These are phyloP conservation scores for Nematocida major DNA, from an alignment of 371 early-diverging fungal species.

Conservation along the genomic window DNA sequence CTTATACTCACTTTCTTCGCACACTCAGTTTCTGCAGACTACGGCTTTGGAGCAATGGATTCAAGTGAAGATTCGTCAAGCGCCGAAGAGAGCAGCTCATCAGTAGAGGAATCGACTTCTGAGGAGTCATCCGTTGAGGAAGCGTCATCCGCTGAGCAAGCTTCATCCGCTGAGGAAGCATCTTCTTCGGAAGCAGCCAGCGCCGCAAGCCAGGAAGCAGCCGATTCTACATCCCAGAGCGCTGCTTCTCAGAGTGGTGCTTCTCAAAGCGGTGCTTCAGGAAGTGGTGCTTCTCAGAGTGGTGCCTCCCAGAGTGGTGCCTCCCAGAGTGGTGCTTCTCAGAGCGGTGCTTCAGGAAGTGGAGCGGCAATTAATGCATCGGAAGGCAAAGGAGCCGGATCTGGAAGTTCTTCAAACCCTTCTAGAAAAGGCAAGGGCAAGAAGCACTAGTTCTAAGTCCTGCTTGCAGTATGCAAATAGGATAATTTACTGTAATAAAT, in stretches of 20 bases:
- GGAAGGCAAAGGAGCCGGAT: no score
- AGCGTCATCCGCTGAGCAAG: not conserved
- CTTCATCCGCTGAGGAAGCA: not conserved
- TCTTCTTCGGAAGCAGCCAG: not conserved
- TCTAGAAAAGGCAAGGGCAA: no score
- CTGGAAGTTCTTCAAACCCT: no score
- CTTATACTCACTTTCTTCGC: slow-evolving; percentile 13
- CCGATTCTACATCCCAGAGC: not conserved
- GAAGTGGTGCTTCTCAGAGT: no score
- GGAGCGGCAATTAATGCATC: no score
- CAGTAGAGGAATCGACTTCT: not conserved
- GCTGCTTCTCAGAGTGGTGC: not conserved
- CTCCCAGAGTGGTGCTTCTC: no score
- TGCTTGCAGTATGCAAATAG: no score
- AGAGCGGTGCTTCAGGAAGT: no score
- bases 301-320: no score
- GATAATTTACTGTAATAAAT: not conserved
- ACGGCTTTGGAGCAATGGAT: not conserved
- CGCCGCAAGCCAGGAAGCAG: not conserved
- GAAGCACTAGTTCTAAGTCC: no score
- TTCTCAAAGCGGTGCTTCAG: not conserved
- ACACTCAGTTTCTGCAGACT: not conserved
- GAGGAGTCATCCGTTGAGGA: not conserved
- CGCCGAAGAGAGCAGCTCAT: not conserved
- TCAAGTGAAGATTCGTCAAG: slow-evolving; percentile 8